These are phyloP conservation scores for Clavulina sp. DNA, from an alignment of 768 basidiomycete species.

Conservation along the genomic window DNA sequence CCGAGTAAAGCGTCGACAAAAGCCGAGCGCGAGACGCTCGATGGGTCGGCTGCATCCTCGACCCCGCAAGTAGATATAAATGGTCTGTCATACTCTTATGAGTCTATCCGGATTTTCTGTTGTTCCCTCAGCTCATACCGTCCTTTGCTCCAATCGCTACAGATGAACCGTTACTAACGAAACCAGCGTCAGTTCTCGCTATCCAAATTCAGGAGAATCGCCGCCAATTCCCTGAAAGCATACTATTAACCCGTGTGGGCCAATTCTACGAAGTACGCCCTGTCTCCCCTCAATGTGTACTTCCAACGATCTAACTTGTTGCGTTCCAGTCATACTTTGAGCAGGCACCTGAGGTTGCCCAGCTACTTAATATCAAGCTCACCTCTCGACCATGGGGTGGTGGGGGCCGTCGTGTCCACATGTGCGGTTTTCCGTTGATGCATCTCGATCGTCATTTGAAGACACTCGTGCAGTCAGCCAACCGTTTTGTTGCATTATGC, in stretches of 20 bases:
- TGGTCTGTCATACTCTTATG: no score
- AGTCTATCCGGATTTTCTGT: no score
- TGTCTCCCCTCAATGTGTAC: neutral
- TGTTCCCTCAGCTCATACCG: no score
- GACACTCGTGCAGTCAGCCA: conserved; percentile 63
- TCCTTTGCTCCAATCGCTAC: no score
- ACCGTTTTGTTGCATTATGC: conserved; percentile 79
- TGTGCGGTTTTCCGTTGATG: conserved; percentile 81
- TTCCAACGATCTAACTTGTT: conserved; percentile 7
- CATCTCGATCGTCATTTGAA: conserved; percentile 81
- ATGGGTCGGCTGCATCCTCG: no score
- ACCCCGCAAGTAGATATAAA: no score
- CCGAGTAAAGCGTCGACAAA: no score
- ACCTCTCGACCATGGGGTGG: conserved; percentile 60
- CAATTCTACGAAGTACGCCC: conserved; percentile 78
- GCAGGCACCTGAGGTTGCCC: conserved; percentile 65
- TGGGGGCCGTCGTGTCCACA: conserved; percentile 46
- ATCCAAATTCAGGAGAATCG: conserved; percentile 55
- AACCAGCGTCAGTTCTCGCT: no score
- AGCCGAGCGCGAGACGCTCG: no score
- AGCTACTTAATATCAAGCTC: conserved; percentile 65
- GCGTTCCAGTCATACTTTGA: conserved; percentile 72
- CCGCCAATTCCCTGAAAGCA: conserved; percentile 64
- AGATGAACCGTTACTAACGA: no score
- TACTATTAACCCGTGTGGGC: conserved; percentile 81